phyloP scores from a whole-genome alignment of 148 eudicot genomes.

The Diospyros lotus region DNA sequence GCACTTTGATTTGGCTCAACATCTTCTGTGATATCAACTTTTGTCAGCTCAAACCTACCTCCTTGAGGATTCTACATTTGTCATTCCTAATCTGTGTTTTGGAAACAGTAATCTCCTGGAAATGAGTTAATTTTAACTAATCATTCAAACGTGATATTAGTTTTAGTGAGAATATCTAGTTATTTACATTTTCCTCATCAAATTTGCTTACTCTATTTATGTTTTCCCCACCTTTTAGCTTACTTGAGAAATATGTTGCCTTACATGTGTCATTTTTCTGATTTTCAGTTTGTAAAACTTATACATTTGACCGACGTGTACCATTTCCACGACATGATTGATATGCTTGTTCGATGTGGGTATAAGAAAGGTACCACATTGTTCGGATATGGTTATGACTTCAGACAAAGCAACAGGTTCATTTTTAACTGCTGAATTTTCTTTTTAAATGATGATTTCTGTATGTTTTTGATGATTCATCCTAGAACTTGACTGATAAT shows the following conservation, averaged over 20 bases:
- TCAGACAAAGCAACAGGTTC: conserved; percentile 94
- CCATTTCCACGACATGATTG: conserved; percentile 95
- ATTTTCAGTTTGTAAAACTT: conserved; percentile 64
- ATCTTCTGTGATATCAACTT: too few species aligned
- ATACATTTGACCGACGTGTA: conserved; percentile 63
- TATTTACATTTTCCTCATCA: not conserved
- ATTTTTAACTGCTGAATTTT: not conserved
- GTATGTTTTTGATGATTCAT: not conserved
- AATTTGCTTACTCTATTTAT: not conserved
- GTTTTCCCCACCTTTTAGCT: too few species aligned
- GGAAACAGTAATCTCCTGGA: not conserved
- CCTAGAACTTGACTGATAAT: not conserved
- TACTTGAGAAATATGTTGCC: not conserved
- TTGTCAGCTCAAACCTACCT: too few species aligned
- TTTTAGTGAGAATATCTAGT: not conserved
- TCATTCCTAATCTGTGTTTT: too few species aligned
- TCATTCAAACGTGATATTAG: not conserved
- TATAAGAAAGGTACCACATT: conserved; percentile 90
- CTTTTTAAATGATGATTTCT: not conserved
- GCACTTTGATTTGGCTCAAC: too few species aligned
- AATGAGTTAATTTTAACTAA: not conserved
- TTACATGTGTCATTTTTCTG: conserved; percentile 3
- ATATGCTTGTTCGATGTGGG: conserved; percentile 84
- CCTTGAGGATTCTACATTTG: too few species aligned
- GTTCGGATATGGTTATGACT: conserved; percentile 95